A percentile compares a stretch with the other conserved stretches of the same genome.
These are phyloP conservation scores for Cupressus sempervirens DNA, from an alignment of 75 land plant genomes.

Conservation along the genomic window DNA sequence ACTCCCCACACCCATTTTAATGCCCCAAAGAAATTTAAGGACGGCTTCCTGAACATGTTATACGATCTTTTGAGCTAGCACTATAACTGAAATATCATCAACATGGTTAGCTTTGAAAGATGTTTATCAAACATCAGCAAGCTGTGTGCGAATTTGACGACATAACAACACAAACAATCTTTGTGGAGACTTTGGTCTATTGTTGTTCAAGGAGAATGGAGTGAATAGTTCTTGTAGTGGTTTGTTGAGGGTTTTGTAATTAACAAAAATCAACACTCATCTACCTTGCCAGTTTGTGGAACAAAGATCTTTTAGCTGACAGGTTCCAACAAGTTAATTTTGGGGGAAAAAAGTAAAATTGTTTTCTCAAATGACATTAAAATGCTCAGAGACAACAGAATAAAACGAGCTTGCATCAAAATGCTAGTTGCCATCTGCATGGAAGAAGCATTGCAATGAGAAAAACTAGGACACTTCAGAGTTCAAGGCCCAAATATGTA, in stretches of 20 bases:
- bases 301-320: neutral
- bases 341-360: conserved; percentile 20
- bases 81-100: neutral
- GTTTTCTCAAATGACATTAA: conserved; percentile 41
- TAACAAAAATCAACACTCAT: neutral
- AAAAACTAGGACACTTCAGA: neutral
- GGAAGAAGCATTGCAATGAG: neutral
- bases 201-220: neutral
- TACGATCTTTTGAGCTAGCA: neutral
- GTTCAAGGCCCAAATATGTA: neutral
- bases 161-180: conserved; percentile 19
- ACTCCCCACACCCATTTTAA: too few relatives aligned
- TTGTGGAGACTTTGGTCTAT: conserved; percentile 33
- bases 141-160: neutral
- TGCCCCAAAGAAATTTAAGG: too few relatives aligned
- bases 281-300: neutral
- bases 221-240: neutral
- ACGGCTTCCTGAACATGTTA: too few relatives aligned
- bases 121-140: neutral
- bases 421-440: neutral
- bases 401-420: neutral
- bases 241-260: neutral
- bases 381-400: neutral
- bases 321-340: conserved; percentile 19
- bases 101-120: neutral